Base-by-base conservation (phyloP, 169 alveolate species). In the Plasmodium reichenowi region DNA sequence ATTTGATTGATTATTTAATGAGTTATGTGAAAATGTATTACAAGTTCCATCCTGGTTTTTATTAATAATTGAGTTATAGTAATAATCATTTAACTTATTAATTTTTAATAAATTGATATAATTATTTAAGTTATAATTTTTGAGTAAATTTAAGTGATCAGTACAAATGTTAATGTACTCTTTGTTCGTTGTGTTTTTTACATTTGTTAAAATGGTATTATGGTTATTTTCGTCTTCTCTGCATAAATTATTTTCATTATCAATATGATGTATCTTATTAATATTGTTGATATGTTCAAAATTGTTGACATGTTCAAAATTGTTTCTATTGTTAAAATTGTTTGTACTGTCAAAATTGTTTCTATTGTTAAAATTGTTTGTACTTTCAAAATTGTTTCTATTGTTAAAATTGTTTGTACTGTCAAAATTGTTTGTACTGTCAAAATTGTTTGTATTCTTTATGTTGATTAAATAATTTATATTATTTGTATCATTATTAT, bases 61-160 rank as follows among this genome's bases (percentile, higher is more conserved):
- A 20, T 45, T 66, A 71, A 12, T 29, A 9, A 24, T 2, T 10
- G 58, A 24, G 29, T 78, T 64, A 24, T 54, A 24, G 74, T 63
- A 38, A 29, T 66, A 26, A 12, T 78, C 71, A 5, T 62, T 62
- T 45, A 20, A 54, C 26, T 52, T 78, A 78, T 66, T 64, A 26
- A 78, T 24, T 52, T 78, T 20, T 12, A 78, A 50, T 68, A 78
- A 8, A 54, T 48, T 26, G 59, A 66, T 64, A 56, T 43, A 66
- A 38, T 47, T 48, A 66, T 64, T 78, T n/a, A 50, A 63, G 26
- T 78, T 78, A 78, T 50, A 24, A 78, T 52, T 78, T 9, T 32
- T 78, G 59, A 78, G 13, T 45, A 7, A 45, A 45, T 60, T 74
- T 38, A 60, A 13, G 29, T 29, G 43, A 48, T 22, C 26, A 24